Conservation (phyloP, 129 eudicot genomes). For the Lactuca sativa region DNA sequence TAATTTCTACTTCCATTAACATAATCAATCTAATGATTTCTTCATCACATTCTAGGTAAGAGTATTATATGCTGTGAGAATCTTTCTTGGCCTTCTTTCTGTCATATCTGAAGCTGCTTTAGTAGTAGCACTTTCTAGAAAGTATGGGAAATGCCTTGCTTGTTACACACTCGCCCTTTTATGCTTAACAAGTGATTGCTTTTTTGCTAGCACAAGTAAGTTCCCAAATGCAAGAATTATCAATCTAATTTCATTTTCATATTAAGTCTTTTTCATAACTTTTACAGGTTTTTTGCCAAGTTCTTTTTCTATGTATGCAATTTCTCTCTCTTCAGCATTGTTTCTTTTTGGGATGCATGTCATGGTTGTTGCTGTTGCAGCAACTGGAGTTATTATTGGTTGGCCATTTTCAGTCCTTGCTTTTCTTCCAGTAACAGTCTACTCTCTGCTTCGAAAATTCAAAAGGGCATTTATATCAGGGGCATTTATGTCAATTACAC, state of each 20-base stretch:
- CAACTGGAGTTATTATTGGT: slow-evolving; percentile 87
- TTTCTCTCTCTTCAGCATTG: slow-evolving; percentile 55
- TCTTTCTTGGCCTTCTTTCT: slow-evolving; percentile 82
- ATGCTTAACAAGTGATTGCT: slow-evolving; percentile 80
- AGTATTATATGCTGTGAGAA: slow-evolving; percentile 83
- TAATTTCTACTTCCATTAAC: slow-evolving; percentile 9
- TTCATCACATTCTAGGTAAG: not conserved
- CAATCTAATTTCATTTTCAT: too few species aligned
- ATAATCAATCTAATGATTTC: not conserved
- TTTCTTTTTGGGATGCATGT: slow-evolving; percentile 48
- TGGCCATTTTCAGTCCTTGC: slow-evolving; percentile 96
- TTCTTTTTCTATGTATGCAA: slow-evolving; percentile 94
- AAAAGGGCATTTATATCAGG: slow-evolving; percentile 81
- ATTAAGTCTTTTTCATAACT: too few species aligned
- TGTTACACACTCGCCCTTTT: too few species aligned
- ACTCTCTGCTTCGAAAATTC: slow-evolving; percentile 65
- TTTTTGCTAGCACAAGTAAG: slow-evolving; percentile 97
- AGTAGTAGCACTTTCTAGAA: slow-evolving; percentile 9
- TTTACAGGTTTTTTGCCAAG: slow-evolving; percentile 86
- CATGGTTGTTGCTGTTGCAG: slow-evolving; percentile 84
- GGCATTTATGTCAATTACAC: slow-evolving; percentile 46
- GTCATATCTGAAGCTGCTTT: slow-evolving; percentile 82
- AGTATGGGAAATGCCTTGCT: too few species aligned
- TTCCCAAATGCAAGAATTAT: slow-evolving; percentile 12
- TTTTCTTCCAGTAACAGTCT: slow-evolving; percentile 81